Percentiles rank a stretch among this genome's conserved stretches.
phyloP scores from a whole-genome alignment of 2,329 filamentous ascomycete genomes.

The Ascomycota sp. region DNA sequence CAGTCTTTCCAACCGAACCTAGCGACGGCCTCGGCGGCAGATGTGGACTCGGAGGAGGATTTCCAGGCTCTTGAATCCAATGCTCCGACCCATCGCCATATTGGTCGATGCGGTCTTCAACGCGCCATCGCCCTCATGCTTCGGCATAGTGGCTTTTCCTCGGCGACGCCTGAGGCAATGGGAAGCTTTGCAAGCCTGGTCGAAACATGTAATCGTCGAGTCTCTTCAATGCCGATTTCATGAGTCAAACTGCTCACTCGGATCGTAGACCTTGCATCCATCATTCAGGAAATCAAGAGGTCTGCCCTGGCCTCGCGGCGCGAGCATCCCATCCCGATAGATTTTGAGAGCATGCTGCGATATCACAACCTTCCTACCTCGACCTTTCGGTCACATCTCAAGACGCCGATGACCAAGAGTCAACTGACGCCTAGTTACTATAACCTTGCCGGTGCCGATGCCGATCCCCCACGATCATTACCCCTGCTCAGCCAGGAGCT shows the following conservation, averaged over 20 bases:
- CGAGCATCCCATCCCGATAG: constrained; percentile 29
- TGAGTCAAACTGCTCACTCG: constrained; percentile 4
- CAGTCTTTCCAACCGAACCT: neutral
- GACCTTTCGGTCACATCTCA: constrained; percentile 34
- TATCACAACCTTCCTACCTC: constrained; percentile 29
- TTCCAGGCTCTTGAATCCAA: constrained; percentile 3
- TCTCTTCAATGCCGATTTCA: neutral
- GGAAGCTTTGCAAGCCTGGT: constrained; percentile 35
- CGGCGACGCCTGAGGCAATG: constrained; percentile 32
- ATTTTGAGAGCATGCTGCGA: constrained; percentile 33
- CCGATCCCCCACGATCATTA: constrained; percentile 19
- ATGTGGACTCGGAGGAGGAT: neutral
- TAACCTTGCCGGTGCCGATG: constrained; percentile 16
- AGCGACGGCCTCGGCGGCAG: neutral
- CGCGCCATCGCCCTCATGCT: constrained; percentile 35
- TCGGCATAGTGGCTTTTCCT: constrained; percentile 36
- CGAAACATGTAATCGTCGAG: constrained; percentile 30
- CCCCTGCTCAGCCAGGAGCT: constrained; percentile 32
- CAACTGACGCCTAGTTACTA: constrained; percentile 18
- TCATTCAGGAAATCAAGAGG: constrained; percentile 26
- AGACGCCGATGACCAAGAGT: constrained; percentile 25
- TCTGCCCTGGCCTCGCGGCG: constrained; percentile 28
- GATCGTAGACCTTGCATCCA: constrained; percentile 23
- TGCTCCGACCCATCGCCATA: constrained; percentile 11
- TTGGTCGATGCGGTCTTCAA: constrained; percentile 20